Evolutionary conservation across 148 eudicot genomes (phyloP).

Genomic region (Tetragonia tetragonoides): DNA sequence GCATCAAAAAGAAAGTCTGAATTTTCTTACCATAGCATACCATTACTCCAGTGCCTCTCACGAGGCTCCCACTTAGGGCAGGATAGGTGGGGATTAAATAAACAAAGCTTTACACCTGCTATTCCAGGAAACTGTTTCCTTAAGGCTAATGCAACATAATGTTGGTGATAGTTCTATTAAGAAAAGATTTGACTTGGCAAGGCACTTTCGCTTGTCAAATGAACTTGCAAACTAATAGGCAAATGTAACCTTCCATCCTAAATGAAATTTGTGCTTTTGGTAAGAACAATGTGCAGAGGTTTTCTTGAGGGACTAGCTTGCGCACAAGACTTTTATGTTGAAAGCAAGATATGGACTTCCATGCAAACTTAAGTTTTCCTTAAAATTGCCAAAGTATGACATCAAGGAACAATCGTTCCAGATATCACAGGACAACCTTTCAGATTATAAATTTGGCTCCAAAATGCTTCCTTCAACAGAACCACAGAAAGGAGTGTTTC

Average conservation of each 20-base stretch:
- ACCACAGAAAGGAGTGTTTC: not conserved
- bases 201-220: not conserved
- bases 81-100: not conserved
- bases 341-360: slow-evolving; percentile 3
- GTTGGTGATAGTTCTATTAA: not conserved
- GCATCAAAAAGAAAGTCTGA: no score
- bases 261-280: not conserved
- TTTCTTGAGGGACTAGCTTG: not conserved
- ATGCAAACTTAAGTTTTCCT: not conserved
- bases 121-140: not conserved
- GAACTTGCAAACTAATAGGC: not conserved
- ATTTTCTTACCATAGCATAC: no score
- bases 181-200: not conserved
- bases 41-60: no score
- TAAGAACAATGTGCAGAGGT: not conserved
- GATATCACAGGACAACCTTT: not conserved
- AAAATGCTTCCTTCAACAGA: not conserved
- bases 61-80: not conserved
- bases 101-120: not conserved
- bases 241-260: not conserved
- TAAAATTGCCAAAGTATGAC: slow-evolving; percentile 1
- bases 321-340: not conserved
- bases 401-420: not conserved
- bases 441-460: not conserved
- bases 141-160: not conserved